Evolutionary conservation across 768 basidiomycete genomes (phyloP), one percentile per base, ranked within the genome.

Genomic region (Suillus variegatus): DNA sequence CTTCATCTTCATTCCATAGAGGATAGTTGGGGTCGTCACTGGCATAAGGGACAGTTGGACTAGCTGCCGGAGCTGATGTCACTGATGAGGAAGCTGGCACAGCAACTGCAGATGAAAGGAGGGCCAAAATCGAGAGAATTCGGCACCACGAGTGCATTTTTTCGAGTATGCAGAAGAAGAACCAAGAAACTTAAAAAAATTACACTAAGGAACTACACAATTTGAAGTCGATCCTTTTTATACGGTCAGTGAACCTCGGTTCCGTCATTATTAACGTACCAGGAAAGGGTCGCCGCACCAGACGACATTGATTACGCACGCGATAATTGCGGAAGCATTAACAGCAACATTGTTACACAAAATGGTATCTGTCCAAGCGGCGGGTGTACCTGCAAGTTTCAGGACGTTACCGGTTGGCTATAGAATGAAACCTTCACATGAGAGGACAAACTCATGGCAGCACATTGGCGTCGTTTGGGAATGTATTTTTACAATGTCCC

Each of bases 1-100:
- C 69, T 44, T 65, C 7, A 25, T 70, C 71, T 13, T 70, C 64
- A 74, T 70, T 74, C 86, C 85, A 74, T 8, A 83, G 67, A 22
- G 77, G 78, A 56, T 68, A 70, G 70, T 87, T 87, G 35, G 86
- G 83, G 65, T 84, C 75, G 16, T 79, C 72, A 52, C 77, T 79
- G 7, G 81, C 81, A 66, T 77, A 81, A 25, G 81, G 78, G 18
- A 82, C 80, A 10, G 86, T 85, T 6, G 83, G 80, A 18, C 77
- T 69, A 6, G 82, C 60, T 14, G 75, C 70, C 14, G 78, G 69
- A 3, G 77, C 72, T 55, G 79, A 70, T 35, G 72, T 47, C 36
- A 68, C 47, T 2, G 64, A n/a, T n/a, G 77, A 73, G 43, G 75
- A 61, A 32, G 49, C 43, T 12, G 71, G 52, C 4, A 64, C 65